Evolutionary conservation across 805 yeast genomes (phyloP), one percentile per base, ranked within the genome.

Genomic region (Yarrowia keelungensis): DNA sequence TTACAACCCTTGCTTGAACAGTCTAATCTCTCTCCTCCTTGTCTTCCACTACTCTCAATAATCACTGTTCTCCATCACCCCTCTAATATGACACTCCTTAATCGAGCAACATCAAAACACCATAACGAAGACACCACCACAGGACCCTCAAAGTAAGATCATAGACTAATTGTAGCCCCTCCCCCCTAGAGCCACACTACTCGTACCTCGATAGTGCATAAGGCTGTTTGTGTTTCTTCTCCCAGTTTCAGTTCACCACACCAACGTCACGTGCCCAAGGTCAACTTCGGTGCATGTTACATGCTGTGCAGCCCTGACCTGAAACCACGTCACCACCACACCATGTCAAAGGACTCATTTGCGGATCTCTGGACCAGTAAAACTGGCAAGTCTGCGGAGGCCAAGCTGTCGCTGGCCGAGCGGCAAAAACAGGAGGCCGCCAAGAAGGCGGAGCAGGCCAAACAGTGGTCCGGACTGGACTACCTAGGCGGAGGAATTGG

Each of bases 341-440:
- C 56, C 36, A 62, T 62, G 67, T 47, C 54, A 9, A 62, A 62
- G 38, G 56, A 51, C 16, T 32, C 69, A 12, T 65, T 51, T 32
- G 65, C 51, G 22, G 50, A 46, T 46, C 43, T 54, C 62, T 53
- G 59, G 53, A 45, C 69, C 1, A 10, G 47, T 14, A 47, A 45
- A 67, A 38, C 15, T 41, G 32, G 61, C 49, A 49, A 49, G 32
- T 41, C 16, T 11, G 43, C 68, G 66, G 49, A 46, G 19, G 15
- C 68, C 53, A 58, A 67, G 43, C 12, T 68, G 61, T 68, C 67
- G 35, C 39, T 62, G 56, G 65, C 65, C 22, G 65, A 59, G 41
- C 65, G 65, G 8, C 65, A 59, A 45, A 43, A 45, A n/a, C 47
- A 50, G 68, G 54, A 50, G 56, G 67, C 39, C 5, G 35, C 68